Evolutionary conservation across 2,329 filamentous ascomycete species (phyloP).

Genomic region (Zasmidium citrigriseum): DNA sequence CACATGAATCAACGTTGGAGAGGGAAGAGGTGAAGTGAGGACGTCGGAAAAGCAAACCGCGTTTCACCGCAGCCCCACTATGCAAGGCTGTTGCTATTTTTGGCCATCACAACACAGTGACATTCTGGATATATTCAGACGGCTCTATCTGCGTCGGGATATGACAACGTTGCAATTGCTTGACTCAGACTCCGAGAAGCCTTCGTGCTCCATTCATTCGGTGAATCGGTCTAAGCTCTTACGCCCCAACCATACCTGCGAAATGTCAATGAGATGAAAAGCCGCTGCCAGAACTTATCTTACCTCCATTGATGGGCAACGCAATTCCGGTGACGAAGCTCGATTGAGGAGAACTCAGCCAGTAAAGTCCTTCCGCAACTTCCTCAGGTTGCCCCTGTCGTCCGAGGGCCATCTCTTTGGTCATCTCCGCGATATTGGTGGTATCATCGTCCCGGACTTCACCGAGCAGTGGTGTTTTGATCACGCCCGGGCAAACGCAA

Average conservation of each 20-base stretch:
- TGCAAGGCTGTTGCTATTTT: no score
- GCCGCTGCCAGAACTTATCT: no score
- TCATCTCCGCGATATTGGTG: not conserved
- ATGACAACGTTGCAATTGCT: no score
- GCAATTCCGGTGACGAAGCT: not conserved
- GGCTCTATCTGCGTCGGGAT: no score
- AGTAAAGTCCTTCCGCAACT: not conserved
- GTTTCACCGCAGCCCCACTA: no score
- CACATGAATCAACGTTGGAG: no score
- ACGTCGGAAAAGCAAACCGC: not conserved
- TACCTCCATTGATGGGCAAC: constrained; percentile 1
- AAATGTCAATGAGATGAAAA: no score
- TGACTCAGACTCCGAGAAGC: no score
- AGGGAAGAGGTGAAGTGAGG: no score
- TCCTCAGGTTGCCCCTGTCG: not conserved
- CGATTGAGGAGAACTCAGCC: not conserved
- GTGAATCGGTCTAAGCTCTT: not conserved
- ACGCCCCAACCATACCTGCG: not conserved
- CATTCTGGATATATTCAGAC: no score
- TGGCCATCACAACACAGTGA: no score
- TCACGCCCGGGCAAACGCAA: constrained; percentile 1
- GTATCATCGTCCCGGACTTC: not conserved
- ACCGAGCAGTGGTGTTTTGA: not conserved
- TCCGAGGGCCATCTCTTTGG: not conserved
- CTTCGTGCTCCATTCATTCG: not conserved